A percentile compares a stretch with the other conserved stretches of the same genome.
These are phyloP conservation scores for Rhododendron griersonianum DNA, from an alignment of 148 eudicot genomes.

Conservation along the genomic window DNA sequence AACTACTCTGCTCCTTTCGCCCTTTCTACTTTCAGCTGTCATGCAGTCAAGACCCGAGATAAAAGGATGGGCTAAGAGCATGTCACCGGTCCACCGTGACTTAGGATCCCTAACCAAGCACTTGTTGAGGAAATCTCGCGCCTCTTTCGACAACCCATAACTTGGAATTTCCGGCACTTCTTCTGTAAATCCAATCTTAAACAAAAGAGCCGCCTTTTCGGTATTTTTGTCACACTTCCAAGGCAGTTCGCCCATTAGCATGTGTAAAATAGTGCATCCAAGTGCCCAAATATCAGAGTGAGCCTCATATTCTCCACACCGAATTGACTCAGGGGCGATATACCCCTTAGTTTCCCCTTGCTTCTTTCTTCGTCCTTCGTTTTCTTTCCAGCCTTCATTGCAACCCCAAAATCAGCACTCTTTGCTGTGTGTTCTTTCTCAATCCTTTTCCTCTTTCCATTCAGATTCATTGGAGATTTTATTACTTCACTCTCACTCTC, in stretches of 20 bases:
- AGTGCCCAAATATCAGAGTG: slow-evolving; percentile 16
- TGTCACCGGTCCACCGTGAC: neutral
- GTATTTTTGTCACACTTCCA: neutral
- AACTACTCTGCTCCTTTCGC: neutral
- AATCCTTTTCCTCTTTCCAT: neutral
- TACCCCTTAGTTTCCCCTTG: neutral
- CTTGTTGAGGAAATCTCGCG: neutral
- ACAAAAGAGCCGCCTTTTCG: neutral
- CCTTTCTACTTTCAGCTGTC: neutral
- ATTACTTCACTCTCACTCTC: neutral
- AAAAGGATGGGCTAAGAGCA: neutral
- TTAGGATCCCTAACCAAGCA: neutral
- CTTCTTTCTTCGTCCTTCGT: neutral
- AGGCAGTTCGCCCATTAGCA: neutral
- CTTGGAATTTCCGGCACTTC: neutral
- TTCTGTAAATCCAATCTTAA: neutral
- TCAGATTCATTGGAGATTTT: neutral
- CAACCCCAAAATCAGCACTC: slow-evolving; percentile 14
- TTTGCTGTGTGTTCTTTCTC: neutral
- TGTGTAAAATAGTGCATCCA: slow-evolving; percentile 14
- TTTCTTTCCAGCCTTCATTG: neutral
- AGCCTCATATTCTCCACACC: neutral
- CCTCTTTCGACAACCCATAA: neutral
- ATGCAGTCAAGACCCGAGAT: neutral
- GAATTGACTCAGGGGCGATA: slow-evolving; percentile 3